phyloP scores from a whole-genome alignment of 495 filamentous ascomycete genomes.

The Glonium stellatum region DNA sequence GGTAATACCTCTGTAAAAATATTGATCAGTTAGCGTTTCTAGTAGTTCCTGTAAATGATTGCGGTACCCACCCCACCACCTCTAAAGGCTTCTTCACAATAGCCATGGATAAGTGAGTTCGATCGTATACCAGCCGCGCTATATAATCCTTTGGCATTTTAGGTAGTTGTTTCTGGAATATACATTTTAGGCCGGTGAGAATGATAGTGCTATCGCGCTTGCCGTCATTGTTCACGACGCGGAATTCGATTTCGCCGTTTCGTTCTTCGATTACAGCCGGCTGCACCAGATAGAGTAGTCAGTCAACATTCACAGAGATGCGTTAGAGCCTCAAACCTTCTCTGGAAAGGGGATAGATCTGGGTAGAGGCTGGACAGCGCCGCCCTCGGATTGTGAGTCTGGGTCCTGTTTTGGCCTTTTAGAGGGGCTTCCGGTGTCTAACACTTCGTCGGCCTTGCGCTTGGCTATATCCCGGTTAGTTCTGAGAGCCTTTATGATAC shows the following conservation, averaged over 20 bases:
- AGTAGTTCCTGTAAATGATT: background rate
- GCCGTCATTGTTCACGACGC: constrained; percentile 95
- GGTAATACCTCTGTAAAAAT: constrained; percentile 60
- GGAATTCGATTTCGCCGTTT: constrained; percentile 92
- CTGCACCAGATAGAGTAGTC: constrained; percentile 34
- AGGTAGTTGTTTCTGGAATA: constrained; percentile 96
- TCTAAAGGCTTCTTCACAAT: constrained; percentile 95
- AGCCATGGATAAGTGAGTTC: constrained; percentile 90
- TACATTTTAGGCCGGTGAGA: constrained; percentile 90
- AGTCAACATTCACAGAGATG: background rate
- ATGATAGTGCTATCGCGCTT: constrained; percentile 84
- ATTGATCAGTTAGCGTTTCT: background rate
- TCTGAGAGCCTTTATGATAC: background rate
- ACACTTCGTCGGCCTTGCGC: background rate
- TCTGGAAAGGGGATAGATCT: background rate
- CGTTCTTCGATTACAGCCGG: constrained; percentile 91
- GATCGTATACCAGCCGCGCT: constrained; percentile 90
- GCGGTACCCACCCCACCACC: constrained; percentile 62
- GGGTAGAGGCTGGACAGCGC: background rate
- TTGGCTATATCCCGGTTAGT: background rate
- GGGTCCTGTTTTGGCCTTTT: background rate
- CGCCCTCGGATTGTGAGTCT: background rate
- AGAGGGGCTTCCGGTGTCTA: constrained; percentile 1
- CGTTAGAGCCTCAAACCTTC: background rate
- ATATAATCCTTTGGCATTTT: constrained; percentile 99